These are phyloP conservation scores for Gigaspora rosea DNA, from an alignment of 192 early-diverging fungal genomes.

Conservation along the genomic window DNA sequence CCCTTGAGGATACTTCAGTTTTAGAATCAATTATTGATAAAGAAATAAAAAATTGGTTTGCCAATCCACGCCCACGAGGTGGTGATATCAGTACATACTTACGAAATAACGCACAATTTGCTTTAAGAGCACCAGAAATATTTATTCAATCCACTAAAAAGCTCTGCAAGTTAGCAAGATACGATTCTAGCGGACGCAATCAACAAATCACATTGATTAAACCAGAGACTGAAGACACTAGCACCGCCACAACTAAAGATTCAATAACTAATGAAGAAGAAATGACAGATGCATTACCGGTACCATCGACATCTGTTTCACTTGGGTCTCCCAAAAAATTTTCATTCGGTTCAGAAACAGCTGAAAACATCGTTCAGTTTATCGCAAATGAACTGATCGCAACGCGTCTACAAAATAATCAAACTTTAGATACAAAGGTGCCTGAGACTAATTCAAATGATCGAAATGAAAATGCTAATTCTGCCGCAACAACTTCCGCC, in stretches of 20 bases:
- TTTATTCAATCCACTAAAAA: constrained; percentile 67
- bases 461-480: constrained; percentile 6
- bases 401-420: constrained; percentile 20
- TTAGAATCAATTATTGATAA: constrained; percentile 70
- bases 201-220: constrained; percentile 61
- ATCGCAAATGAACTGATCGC: constrained; percentile 57
- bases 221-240: constrained; percentile 34
- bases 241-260: constrained; percentile 25
- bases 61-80: constrained; percentile 63
- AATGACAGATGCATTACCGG: constrained; percentile 30
- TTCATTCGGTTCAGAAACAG: constrained; percentile 40
- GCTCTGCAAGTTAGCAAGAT: constrained; percentile 65
- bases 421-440: not conserved
- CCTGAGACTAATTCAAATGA: not conserved
- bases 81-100: constrained; percentile 72
- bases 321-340: constrained; percentile 44
- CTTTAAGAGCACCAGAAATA: constrained; percentile 66
- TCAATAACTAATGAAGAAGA: constrained; percentile 32
- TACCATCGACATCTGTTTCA: constrained; percentile 27
- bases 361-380: constrained; percentile 57
- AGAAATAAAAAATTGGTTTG: constrained; percentile 76
- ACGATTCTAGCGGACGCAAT: constrained; percentile 62
- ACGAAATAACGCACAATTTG: constrained; percentile 65
- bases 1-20: constrained; percentile 71
- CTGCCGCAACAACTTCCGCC: not conserved